Conservation (phyloP, 1,284 basidiomycete genomes). For the Xerocomus amazonicus region DNA sequence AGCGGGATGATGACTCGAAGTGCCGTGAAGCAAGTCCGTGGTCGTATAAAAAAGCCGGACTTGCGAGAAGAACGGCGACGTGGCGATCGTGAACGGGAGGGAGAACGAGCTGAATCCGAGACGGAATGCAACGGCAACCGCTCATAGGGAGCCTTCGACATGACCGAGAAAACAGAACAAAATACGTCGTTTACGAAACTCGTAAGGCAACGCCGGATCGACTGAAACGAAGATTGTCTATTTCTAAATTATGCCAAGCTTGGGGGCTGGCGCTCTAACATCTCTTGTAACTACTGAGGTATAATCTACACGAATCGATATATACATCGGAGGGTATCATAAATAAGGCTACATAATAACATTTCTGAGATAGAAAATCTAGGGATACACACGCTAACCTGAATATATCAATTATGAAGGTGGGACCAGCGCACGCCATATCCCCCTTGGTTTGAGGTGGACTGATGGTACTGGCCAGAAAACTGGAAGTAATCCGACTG, state of each 20-base stretch:
- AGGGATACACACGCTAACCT: neutral
- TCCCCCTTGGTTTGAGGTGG: neutral
- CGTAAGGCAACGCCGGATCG: no score
- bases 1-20: conserved; percentile 35
- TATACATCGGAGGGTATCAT: no score
- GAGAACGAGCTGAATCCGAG: conserved; percentile 15
- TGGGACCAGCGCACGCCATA: neutral
- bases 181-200: no score
- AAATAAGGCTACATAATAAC: neutral
- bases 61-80: conserved; percentile 15
- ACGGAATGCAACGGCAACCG: conserved; percentile 29
- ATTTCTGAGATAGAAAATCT: neutral
- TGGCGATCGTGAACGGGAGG: conserved; percentile 23
- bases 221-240: no score
- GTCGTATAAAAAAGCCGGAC: conserved; percentile 16
- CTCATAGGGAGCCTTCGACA: conserved; percentile 30
- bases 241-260: no score
- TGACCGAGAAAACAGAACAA: conserved; percentile 9
- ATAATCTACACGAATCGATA: neutral
- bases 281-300: no score
- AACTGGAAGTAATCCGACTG: neutral
- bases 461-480: conserved; percentile 1
- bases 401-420: neutral
- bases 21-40: conserved; percentile 22
- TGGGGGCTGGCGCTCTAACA: neutral